phyloP scores from a whole-genome alignment of 129 eudicot species.

The Escallonia rubra region DNA sequence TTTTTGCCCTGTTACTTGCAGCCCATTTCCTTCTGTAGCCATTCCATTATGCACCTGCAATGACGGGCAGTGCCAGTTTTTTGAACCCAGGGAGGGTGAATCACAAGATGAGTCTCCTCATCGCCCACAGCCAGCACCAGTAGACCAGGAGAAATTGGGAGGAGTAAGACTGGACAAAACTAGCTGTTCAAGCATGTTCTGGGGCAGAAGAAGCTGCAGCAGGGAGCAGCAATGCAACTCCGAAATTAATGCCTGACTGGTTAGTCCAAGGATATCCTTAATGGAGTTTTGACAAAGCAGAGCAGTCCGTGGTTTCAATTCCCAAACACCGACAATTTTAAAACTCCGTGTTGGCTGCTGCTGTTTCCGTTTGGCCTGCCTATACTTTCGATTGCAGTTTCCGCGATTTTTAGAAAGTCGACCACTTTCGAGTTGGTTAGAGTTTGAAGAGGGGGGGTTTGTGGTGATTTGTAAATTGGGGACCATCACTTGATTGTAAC shows the following conservation, averaged over 20 bases:
- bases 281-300: constrained; percentile 6
- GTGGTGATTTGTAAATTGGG: not conserved
- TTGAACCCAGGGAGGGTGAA: constrained; percentile 51
- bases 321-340: not conserved
- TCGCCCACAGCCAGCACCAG: constrained; percentile 25
- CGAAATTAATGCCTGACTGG: constrained; percentile 66
- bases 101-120: constrained; percentile 42
- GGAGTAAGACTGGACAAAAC: constrained; percentile 50
- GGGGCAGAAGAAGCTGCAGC: constrained; percentile 92
- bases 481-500: not conserved
- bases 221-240: constrained; percentile 93
- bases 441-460: not conserved
- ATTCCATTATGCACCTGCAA: constrained; percentile 79
- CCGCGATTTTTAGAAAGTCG: too few species aligned
- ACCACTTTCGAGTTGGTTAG: too few species aligned
- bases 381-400: too few species aligned
- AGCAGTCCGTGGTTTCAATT: not conserved
- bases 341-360: constrained; percentile 6
- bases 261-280: not conserved
- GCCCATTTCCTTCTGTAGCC: constrained; percentile 73
- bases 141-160: constrained; percentile 54
- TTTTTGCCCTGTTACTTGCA: constrained; percentile 84
- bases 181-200: constrained; percentile 76
- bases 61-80: constrained; percentile 69
- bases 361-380: not conserved